These are phyloP conservation scores for Pseudozyma pruni DNA, from an alignment of 1,284 basidiomycete species.

Conservation along the genomic window DNA sequence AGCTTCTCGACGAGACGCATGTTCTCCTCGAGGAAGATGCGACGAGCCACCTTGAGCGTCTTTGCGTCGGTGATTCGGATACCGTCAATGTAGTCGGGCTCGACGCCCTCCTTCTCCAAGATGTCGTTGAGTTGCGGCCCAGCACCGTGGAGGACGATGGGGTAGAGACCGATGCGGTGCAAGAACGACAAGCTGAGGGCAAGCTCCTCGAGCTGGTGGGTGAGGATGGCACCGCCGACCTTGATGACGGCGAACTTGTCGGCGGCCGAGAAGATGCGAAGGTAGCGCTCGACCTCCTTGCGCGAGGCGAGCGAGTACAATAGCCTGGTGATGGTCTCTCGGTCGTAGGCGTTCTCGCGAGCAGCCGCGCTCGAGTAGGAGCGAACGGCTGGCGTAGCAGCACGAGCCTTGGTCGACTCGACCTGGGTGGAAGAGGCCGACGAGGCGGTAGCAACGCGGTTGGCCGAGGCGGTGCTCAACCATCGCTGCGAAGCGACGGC, in stretches of 20 bases:
- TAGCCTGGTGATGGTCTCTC: constrained; percentile 66
- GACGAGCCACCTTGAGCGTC: constrained; percentile 66
- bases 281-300: constrained; percentile 67
- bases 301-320: constrained; percentile 67
- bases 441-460: constrained; percentile 31
- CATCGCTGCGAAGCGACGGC: constrained; percentile 34
- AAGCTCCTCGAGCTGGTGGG: constrained; percentile 67
- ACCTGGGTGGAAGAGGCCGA: constrained; percentile 17
- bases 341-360: constrained; percentile 54
- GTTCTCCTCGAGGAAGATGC: constrained; percentile 68
- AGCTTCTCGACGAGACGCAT: constrained; percentile 66
- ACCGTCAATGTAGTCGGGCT: constrained; percentile 67
- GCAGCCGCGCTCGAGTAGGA: constrained; percentile 48
- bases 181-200: constrained; percentile 67
- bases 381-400: constrained; percentile 22
- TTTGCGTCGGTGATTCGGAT: constrained; percentile 68
- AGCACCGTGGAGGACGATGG: constrained; percentile 67
- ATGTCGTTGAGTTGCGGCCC: constrained; percentile 68
- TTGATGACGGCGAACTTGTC: constrained; percentile 68
- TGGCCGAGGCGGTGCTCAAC: constrained; percentile 28
- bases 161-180: constrained; percentile 67
- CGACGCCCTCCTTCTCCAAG: constrained; percentile 66
- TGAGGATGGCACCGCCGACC: constrained; percentile 67
- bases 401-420: constrained; percentile 30
- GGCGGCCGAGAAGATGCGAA: constrained; percentile 67